These are phyloP conservation scores for Kockiozyma suomiensis DNA, from an alignment of 805 yeast genomes.

Conservation along the genomic window DNA sequence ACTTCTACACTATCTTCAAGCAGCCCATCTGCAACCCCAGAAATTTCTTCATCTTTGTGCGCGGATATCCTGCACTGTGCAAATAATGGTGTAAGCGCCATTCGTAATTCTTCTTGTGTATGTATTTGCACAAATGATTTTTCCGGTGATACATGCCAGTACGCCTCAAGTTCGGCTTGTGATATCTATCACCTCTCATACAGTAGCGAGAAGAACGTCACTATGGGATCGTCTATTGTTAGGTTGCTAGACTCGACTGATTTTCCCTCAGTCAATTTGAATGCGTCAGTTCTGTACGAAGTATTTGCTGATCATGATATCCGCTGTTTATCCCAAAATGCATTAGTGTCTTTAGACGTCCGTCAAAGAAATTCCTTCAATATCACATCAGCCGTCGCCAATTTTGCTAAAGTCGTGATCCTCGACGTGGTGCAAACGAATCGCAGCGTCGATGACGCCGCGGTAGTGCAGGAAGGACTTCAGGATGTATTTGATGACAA, in stretches of 20 bases:
- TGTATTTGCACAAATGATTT: conserved; percentile 25
- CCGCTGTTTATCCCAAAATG: conserved; percentile 24
- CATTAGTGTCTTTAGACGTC: conserved; percentile 22
- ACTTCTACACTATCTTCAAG: not conserved
- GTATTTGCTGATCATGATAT: conserved; percentile 9
- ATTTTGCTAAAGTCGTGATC: conserved; percentile 19
- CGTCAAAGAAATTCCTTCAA: not conserved
- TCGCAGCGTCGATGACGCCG: conserved; percentile 21
- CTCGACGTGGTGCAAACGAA: conserved; percentile 26
- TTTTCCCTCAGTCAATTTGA: conserved; percentile 3
- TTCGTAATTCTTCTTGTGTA: conserved; percentile 14
- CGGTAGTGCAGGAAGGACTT: conserved; percentile 8
- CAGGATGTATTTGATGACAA: conserved; percentile 21
- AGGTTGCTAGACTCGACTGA: not conserved
- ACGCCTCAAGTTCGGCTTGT: conserved; percentile 13
- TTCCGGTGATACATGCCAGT: conserved; percentile 14
- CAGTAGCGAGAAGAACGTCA: conserved; percentile 6
- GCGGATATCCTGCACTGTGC: conserved; percentile 10
- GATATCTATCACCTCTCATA: conserved; percentile 2
- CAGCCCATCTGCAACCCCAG: conserved; percentile 7
- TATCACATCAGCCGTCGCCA: conserved; percentile 11
- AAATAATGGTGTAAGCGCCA: conserved; percentile 23
- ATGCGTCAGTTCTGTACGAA: not conserved
- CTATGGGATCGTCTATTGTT: conserved; percentile 18
- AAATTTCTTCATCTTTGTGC: not conserved